Evolutionary conservation across 257 asterid species (phyloP), one percentile per base, ranked within the genome.

Genomic region (Linaria vulgaris): DNA sequence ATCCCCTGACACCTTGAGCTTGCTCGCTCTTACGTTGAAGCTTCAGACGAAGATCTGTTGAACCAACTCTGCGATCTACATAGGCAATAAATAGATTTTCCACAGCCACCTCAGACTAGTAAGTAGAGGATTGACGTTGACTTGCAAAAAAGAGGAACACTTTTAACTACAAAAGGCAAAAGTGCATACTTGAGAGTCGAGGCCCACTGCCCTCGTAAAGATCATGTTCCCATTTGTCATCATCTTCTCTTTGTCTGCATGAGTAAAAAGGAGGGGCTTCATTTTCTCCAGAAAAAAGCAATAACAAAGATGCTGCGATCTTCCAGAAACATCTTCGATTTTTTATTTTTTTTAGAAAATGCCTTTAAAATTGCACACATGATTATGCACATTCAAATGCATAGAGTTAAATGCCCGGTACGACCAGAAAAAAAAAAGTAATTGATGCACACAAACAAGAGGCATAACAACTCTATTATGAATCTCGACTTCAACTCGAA

Each of bases 11-110:
- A 68, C 74, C 74, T 69, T 65, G 94, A 61, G 77, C 76, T 71
- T 78, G 95, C 55, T 80, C 85, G 70, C 73, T 88, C 79, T 84
- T 94, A 79, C 83, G 78, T 73, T 94, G 99, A 59, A 94, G 97
- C 80, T 94, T 94, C 73, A 83, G 59, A 46, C 99, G 99, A 80
- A 94, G 99, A 83, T 94, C 99, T 74, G 60, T 74, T 21, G 50
- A 60, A 62, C 96, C 95, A 53, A 85, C 78, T 77, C 73, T 84
- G 71, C 81, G 80, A 78, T 68, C 97, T 90, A 62, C 55, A 56
- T 61, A 77, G 53, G 56, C 30, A n/a, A 51, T 47, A 19, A 51
- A 19, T 51, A 47, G 53, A 16, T n/a, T 2, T 2, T 27, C n/a
- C 59, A 17, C 65, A 72, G 63, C 49, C 45, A 61, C 49, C 59